Percentiles rank a stretch among this genome's conserved stretches.
Conservation (phyloP, 2,329 filamentous ascomycete genomes). For the Phymatotrichopsis omnivora region DNA sequence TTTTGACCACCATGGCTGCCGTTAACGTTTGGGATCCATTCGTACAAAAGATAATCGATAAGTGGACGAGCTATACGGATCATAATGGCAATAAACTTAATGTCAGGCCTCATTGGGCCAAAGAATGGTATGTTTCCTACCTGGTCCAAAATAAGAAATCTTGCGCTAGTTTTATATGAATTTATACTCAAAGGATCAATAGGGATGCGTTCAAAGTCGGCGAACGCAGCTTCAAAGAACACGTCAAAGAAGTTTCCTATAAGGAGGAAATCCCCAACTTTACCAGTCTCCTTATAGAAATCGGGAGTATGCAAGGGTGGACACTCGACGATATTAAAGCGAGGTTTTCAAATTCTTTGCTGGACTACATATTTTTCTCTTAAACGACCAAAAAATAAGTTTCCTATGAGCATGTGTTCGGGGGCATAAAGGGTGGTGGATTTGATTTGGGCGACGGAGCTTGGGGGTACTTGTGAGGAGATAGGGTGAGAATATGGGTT, state of each 20-base stretch:
- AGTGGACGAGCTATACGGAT: slow-evolving; percentile 38
- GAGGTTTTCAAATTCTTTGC: slow-evolving; percentile 39
- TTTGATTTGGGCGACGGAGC: too few relatives aligned
- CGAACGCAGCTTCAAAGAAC: slow-evolving; percentile 24
- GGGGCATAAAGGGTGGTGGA: too few relatives aligned
- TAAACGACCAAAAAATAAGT: too few relatives aligned
- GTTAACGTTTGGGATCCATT: slow-evolving; percentile 38
- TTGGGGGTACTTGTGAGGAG: too few relatives aligned
- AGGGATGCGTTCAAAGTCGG: slow-evolving; percentile 20
- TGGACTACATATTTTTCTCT: slow-evolving; percentile 34
- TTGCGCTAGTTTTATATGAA: too few relatives aligned
- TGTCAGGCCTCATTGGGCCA: slow-evolving; percentile 41
- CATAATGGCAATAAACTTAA: slow-evolving; percentile 33
- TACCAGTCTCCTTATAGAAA: slow-evolving; percentile 33
- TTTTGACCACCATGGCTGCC: slow-evolving; percentile 38
- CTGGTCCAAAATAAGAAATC: too few relatives aligned
- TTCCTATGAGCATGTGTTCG: too few relatives aligned
- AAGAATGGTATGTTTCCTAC: slow-evolving; percentile 38
- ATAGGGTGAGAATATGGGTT: too few relatives aligned
- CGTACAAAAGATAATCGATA: slow-evolving; percentile 37
- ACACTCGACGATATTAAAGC: slow-evolving; percentile 35
- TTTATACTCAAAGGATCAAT: too few relatives aligned
- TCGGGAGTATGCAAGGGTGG: slow-evolving; percentile 38
- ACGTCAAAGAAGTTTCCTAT: slow-evolving; percentile 37
- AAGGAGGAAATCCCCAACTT: slow-evolving; percentile 37